These are phyloP conservation scores for Chiua sp. DNA, from an alignment of 1,284 basidiomycete species.

Conservation along the genomic window DNA sequence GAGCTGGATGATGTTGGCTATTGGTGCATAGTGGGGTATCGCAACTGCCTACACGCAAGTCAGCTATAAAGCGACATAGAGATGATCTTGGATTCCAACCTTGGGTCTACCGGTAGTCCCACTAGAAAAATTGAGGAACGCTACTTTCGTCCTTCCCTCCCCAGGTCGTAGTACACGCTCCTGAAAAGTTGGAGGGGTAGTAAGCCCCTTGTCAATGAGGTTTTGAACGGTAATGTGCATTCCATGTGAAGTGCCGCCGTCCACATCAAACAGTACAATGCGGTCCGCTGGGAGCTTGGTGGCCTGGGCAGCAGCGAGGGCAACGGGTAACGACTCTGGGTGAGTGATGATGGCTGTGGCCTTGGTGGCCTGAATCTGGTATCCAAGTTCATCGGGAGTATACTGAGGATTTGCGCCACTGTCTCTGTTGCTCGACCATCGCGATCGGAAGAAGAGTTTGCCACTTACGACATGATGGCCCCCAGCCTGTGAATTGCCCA, in stretches of 20 bases:
- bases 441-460: not conserved
- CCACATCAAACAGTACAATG: slow-evolving; percentile 58
- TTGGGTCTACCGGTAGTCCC: slow-evolving; percentile 88
- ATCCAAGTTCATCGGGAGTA: slow-evolving; percentile 55
- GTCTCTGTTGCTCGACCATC: slow-evolving; percentile 10
- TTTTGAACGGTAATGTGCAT: slow-evolving; percentile 51
- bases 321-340: slow-evolving; percentile 48
- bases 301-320: slow-evolving; percentile 51
- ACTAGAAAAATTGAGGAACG: slow-evolving; percentile 80
- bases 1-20: slow-evolving; percentile 71
- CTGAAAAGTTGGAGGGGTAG: slow-evolving; percentile 47
- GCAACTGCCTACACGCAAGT: slow-evolving; percentile 58
- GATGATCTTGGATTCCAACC: slow-evolving; percentile 42
- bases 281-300: slow-evolving; percentile 58
- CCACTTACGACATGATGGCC: slow-evolving; percentile 65
- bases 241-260: slow-evolving; percentile 17
- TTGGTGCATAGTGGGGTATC: slow-evolving; percentile 70
- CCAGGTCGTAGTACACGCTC: slow-evolving; percentile 60
- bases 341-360: slow-evolving; percentile 53
- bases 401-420: slow-evolving; percentile 65
- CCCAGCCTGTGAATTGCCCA: slow-evolving; percentile 82
- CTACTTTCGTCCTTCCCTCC: slow-evolving; percentile 71
- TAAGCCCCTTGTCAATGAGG: slow-evolving; percentile 58
- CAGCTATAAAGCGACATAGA: not conserved
- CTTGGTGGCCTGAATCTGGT: slow-evolving; percentile 52